Conservation (phyloP, 768 basidiomycete species). For the Podaxis sp. region DNA sequence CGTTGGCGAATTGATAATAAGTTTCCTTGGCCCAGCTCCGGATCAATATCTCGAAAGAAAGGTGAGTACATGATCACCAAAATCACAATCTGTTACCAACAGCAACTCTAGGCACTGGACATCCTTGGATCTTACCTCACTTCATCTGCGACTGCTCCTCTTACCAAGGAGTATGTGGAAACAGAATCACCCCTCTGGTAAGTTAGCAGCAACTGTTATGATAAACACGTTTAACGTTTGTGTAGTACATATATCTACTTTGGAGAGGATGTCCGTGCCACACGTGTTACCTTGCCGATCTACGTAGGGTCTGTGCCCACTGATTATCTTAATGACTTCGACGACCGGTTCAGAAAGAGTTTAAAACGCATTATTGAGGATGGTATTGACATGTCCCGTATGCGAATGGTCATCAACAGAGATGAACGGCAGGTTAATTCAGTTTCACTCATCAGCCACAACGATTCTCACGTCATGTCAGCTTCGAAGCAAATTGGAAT, state of each 20-base stretch:
- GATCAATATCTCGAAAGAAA: constrained; percentile 69
- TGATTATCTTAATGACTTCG: constrained; percentile 72
- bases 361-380: constrained; percentile 64
- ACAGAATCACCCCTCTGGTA: constrained; percentile 87
- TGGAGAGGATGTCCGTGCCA: constrained; percentile 69
- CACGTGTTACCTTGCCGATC: constrained; percentile 66
- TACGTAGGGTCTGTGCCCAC: constrained; percentile 83
- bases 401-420: constrained; percentile 79
- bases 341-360: constrained; percentile 60
- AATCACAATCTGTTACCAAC: not conserved
- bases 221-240: not conserved
- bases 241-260: constrained; percentile 83
- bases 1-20: constrained; percentile 79
- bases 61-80: constrained; percentile 27
- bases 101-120: constrained; percentile 62
- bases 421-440: constrained; percentile 79
- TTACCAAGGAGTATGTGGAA: constrained; percentile 92
- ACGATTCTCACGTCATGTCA: constrained; percentile 23
- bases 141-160: constrained; percentile 72
- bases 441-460: not conserved
- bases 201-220: constrained; percentile 12
- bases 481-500: constrained; percentile 83
- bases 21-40: constrained; percentile 73
- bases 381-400: constrained; percentile 87
- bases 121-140: constrained; percentile 86